Base-by-base conservation (phyloP, 345 rosid genomes). In the Kernera saxatilis region DNA sequence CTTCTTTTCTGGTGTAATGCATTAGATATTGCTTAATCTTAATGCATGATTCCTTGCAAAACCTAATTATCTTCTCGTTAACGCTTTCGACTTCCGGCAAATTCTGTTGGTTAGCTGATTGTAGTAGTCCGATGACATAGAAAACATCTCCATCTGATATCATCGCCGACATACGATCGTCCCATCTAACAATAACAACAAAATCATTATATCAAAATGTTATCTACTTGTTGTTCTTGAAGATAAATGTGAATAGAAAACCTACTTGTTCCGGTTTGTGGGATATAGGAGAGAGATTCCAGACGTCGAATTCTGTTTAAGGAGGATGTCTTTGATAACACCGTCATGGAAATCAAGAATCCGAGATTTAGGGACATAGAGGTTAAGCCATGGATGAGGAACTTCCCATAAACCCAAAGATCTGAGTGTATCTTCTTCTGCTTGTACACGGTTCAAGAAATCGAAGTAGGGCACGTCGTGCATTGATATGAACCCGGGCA, bases 361-460 rank as follows among this genome's bases (percentile, higher is more conserved):
- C 4, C 73, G 77, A 69, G 98, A 87, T 79, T 80, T 86, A 12
- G 98, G 97, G 6, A 93, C 68, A 41, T 85, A 85, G 62, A 93
- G 97, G 79, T 93, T 91, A 74, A 93, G 96, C 98, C 98, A 93
- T 71, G 97, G 98, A 77, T 93, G 97, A 8, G 98, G 98, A 75
- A 93, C 89, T 77, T 91, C 96, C 98, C 96, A 93, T 72, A 93
- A 82, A 51, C 96, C 96, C 51, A 82, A 83, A 5, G 96, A 81
- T 69, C 87, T 76, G 14, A 91, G 80, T 75, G 76, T 91, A 39
- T 82, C 63, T 84, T 91, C 98, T 4, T 91, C 85, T 23, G 71
- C 50, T 51, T 86, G 83, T 67, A 91, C 98, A 69, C 97, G 85
- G 75, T 93, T 88, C 77, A 93, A 75, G 80, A 93, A 91, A 45